Conservation (phyloP, 1,284 basidiomycete species). For the Ustilago sp. region DNA sequence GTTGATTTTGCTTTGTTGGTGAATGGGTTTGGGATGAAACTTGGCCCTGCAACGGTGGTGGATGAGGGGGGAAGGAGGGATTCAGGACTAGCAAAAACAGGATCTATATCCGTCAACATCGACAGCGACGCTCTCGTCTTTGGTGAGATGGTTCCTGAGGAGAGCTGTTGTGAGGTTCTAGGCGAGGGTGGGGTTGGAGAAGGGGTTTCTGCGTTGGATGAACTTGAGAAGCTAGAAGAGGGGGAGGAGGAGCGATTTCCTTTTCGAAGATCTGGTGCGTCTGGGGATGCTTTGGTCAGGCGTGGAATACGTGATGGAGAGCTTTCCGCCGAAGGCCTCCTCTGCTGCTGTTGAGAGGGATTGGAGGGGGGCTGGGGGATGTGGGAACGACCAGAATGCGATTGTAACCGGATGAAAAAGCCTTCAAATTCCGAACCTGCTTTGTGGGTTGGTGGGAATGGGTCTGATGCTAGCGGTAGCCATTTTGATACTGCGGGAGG, state of each 20-base stretch:
- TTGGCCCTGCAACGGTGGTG: background rate
- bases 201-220: slow-evolving; percentile 1
- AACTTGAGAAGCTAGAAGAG: background rate
- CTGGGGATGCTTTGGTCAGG: background rate
- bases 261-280: background rate
- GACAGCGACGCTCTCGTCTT: background rate
- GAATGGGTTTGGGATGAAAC: background rate
- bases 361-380: background rate
- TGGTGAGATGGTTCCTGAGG: background rate
- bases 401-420: slow-evolving; percentile 44
- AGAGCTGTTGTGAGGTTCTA: background rate
- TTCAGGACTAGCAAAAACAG: slow-evolving; percentile 32
- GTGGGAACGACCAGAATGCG: slow-evolving; percentile 36
- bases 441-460: slow-evolving; percentile 44
- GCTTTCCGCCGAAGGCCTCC: background rate
- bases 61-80: slow-evolving; percentile 13
- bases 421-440: slow-evolving; percentile 53
- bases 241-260: slow-evolving; percentile 10
- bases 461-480: slow-evolving; percentile 36
- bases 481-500: slow-evolving; percentile 12
- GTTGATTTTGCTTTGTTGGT: background rate
- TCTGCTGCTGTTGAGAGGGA: background rate
- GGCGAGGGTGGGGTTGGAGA: slow-evolving; percentile 18
- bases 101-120: slow-evolving; percentile 22
- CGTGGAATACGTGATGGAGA: slow-evolving; percentile 36